These are phyloP conservation scores for Scedosporium minutisporum DNA, from an alignment of 2,329 filamentous ascomycete species.

Conservation along the genomic window DNA sequence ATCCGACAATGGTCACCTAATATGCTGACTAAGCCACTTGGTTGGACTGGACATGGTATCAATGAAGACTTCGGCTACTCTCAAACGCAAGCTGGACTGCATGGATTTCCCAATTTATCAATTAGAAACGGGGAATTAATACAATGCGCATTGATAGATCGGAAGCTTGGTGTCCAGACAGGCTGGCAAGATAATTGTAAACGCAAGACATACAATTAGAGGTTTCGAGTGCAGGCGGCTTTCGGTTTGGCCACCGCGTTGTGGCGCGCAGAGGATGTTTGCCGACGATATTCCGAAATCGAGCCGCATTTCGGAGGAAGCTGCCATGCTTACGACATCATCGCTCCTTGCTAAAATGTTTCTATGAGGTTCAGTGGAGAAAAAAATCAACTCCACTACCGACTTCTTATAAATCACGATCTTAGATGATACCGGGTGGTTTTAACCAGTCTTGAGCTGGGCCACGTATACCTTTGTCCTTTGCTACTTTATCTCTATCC, in stretches of 20 bases:
- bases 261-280: background rate
- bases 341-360: background rate
- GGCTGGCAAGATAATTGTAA: too few species aligned
- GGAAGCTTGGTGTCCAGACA: too few species aligned
- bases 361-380: constrained; percentile 6
- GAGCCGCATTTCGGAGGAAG: background rate
- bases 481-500: background rate
- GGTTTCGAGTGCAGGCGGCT: background rate
- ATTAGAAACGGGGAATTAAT: too few species aligned
- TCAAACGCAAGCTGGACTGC: too few species aligned
- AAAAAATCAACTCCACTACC: constrained; percentile 2
- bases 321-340: constrained; percentile 5
- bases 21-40: too few species aligned
- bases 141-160: too few species aligned
- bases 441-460: constrained; percentile 3
- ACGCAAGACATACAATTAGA: too few species aligned
- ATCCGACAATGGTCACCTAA: too few species aligned
- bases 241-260: background rate
- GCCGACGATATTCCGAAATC: constrained; percentile 1
- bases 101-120: too few species aligned
- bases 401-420: constrained; percentile 6
- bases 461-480: background rate
- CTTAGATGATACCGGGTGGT: background rate
- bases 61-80: too few species aligned
- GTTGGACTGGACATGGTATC: too few species aligned